Percentiles rank a stretch among this genome's conserved stretches.
These are phyloP conservation scores for Komagataella mondaviorum DNA, from an alignment of 805 yeast genomes.

Conservation along the genomic window DNA sequence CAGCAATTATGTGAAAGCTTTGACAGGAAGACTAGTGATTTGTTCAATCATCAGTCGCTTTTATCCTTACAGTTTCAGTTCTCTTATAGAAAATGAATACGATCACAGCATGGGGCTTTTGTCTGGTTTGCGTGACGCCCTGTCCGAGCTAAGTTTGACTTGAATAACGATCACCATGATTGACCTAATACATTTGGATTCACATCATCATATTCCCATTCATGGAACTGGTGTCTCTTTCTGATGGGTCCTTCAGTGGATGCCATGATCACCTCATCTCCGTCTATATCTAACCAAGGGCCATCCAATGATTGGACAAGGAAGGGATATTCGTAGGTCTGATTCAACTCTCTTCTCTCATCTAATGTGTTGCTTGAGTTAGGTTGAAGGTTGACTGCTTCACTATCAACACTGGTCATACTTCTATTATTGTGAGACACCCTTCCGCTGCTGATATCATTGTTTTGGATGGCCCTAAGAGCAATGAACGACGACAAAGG, in stretches of 20 bases:
- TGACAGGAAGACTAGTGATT: slow-evolving; percentile 10
- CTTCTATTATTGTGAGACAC: neutral
- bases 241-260: slow-evolving; percentile 20
- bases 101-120: neutral
- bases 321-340: slow-evolving; percentile 68
- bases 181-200: neutral
- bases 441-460: slow-evolving; percentile 11
- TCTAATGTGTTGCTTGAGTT: slow-evolving; percentile 33
- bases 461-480: slow-evolving; percentile 56
- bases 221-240: slow-evolving; percentile 14
- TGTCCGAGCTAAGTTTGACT: neutral
- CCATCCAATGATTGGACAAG: slow-evolving; percentile 63
- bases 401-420: neutral
- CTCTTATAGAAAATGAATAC: neutral
- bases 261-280: slow-evolving; percentile 35
- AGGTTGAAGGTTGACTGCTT: neutral
- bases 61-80: neutral
- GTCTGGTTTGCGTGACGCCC: neutral
- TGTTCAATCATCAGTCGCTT: neutral
- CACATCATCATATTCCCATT: slow-evolving; percentile 6
- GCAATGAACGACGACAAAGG: slow-evolving; percentile 84
- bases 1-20: slow-evolving; percentile 11
- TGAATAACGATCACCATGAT: neutral
- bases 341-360: slow-evolving; percentile 60
- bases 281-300: slow-evolving; percentile 69